Evolutionary conservation across 495 filamentous ascomycete species (phyloP).

Genomic region (Cudoniella acicularis): DNA sequence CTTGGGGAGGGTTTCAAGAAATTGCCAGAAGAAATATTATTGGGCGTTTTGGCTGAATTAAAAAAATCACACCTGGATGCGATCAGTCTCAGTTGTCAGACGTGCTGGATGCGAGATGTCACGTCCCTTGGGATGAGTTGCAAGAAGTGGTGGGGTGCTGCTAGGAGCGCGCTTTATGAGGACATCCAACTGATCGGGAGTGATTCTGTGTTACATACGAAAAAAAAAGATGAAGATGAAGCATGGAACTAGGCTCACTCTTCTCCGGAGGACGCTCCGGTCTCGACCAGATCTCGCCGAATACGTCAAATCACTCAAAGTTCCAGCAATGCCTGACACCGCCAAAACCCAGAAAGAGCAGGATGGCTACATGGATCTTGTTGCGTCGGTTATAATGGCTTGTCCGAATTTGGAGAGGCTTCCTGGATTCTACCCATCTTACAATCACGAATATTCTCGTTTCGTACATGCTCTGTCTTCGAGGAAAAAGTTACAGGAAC

Average conservation of each 20-base stretch:
- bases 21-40: slow-evolving; percentile 55
- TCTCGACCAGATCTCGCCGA: slow-evolving; percentile 66
- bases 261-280: slow-evolving; percentile 73
- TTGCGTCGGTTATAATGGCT: slow-evolving; percentile 79
- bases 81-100: slow-evolving; percentile 54
- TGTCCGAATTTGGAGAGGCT: slow-evolving; percentile 82
- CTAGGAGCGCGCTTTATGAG: slow-evolving; percentile 64
- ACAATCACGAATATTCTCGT: slow-evolving; percentile 70
- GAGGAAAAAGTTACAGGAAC: slow-evolving; percentile 67
- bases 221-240: slow-evolving; percentile 65
- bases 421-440: slow-evolving; percentile 64
- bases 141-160: slow-evolving; percentile 64
- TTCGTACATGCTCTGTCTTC: slow-evolving; percentile 77
- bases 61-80: slow-evolving; percentile 41
- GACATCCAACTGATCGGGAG: slow-evolving; percentile 61
- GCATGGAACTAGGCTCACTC: slow-evolving; percentile 63
- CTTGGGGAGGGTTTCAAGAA: slow-evolving; percentile 48
- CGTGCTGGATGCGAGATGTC: slow-evolving; percentile 76
- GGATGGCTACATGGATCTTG: slow-evolving; percentile 63
- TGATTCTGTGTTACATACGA: slow-evolving; percentile 59
- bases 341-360: slow-evolving; percentile 40
- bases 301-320: slow-evolving; percentile 69
- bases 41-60: slow-evolving; percentile 46
- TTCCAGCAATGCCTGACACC: slow-evolving; percentile 58
- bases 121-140: slow-evolving; percentile 63